Base-by-base conservation (phyloP, 768 basidiomycete genomes). In the Trametes meyenii region DNA sequence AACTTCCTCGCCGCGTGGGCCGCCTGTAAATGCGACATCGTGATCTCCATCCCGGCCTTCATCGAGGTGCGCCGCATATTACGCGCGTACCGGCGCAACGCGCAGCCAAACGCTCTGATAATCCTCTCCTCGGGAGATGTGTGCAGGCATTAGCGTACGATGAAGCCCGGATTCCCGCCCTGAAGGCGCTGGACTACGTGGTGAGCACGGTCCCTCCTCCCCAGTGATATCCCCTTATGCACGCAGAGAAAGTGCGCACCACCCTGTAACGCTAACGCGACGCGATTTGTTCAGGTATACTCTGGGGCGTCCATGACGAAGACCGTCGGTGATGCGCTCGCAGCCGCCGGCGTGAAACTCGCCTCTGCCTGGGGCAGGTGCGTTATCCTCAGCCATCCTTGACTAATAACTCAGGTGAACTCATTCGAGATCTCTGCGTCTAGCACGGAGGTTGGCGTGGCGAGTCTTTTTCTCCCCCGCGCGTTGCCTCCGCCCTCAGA, bases 1-100 rank as follows among this genome's bases (percentile, higher is more conserved):
- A 60, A 57, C 49, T 62, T 63, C 35, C 55, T 66, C 16, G 29
- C 29, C 3, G 50, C 53, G 5, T 58, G 54, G 58, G 8, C 13
- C 2, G 50, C 65, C 4, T 51, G 33, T 26, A 38, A 45, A 19
- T 62, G 61, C 43, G 35, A 60, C 44, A 61, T 63, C n/a, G 55
- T 66, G 4, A 50, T 63, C 26, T 66, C 61, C 38, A 49, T 63
- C 7, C 65, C 61, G 12, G 58, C 43, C 0, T 63, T 66, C 51
- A 40, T 66, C 35, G 65, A 66, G 54, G 65, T 58, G 26, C 4
- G 59, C 42, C 12, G 3, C 5, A 14, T 35, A 35, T n/a, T 6
- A 14, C 16, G 3, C 3, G 10, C 7, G 5, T 7, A 16, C 17
- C 35, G 12, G 14, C 5, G 19, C 35, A 26, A 17, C 42, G 2